These are phyloP conservation scores for Colletotrichum sp. DNA, from an alignment of 2,329 filamentous ascomycete genomes.

Conservation along the genomic window DNA sequence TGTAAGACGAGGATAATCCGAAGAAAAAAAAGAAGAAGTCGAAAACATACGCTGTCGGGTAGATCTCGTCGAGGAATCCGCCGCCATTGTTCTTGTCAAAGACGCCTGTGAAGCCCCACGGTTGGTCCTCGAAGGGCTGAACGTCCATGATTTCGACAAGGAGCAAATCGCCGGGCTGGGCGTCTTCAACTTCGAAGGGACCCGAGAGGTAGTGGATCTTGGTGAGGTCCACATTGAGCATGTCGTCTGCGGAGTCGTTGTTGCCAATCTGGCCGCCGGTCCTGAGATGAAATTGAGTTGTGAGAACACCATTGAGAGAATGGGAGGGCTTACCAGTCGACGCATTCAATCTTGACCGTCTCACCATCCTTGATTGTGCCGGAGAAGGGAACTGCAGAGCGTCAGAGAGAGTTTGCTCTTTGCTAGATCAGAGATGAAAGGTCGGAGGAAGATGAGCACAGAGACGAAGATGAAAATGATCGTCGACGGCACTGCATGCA, in stretches of 20 bases:
- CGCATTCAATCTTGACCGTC: constrained; percentile 91
- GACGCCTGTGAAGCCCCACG: constrained; percentile 89
- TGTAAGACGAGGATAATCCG: not conserved
- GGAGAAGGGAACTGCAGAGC: constrained; percentile 68
- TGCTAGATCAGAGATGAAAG: not conserved
- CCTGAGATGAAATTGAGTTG: constrained; percentile 36
- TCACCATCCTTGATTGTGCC: constrained; percentile 81
- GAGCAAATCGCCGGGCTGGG: constrained; percentile 83
- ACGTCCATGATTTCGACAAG: constrained; percentile 93
- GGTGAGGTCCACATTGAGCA: constrained; percentile 84
- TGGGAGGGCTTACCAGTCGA: constrained; percentile 67
- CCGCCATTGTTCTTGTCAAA: constrained; percentile 84
- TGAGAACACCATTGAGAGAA: constrained; percentile 24
- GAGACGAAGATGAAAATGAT: not conserved
- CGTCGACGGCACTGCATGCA: not conserved
- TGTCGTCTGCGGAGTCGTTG: constrained; percentile 87
- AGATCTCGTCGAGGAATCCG: constrained; percentile 86
- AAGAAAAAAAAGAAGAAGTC: not conserved
- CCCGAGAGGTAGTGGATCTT: constrained; percentile 87
- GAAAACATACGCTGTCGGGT: constrained; percentile 72
- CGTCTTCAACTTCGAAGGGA: constrained; percentile 84
- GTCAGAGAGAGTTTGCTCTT: not conserved
- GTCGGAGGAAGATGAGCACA: not conserved
- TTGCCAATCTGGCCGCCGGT: constrained; percentile 85
- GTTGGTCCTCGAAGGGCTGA: constrained; percentile 82